phyloP scores from a whole-genome alignment of 768 basidiomycete genomes.

The Xerocomellus intermedius region DNA sequence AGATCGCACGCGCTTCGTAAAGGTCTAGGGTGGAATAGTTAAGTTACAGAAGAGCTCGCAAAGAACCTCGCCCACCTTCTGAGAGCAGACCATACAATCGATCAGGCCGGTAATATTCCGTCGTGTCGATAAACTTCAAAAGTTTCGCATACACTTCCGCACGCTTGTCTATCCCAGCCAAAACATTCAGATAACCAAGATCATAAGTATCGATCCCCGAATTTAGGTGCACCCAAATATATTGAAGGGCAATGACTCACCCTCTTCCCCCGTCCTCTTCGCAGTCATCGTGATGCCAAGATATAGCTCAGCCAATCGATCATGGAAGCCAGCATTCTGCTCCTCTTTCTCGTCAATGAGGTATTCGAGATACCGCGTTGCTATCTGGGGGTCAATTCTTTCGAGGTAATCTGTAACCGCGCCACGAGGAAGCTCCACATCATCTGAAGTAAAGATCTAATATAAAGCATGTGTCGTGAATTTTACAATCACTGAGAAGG shows the following conservation, averaged over 20 bases:
- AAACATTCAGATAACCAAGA: not conserved
- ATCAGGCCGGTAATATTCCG: constrained; percentile 70
- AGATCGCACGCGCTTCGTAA: constrained; percentile 87
- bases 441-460: constrained; percentile 95
- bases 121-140: constrained; percentile 70
- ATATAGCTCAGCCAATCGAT: constrained; percentile 87
- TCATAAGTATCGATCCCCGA: not conserved
- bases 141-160: constrained; percentile 64
- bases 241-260: constrained; percentile 37
- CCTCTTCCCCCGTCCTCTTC: constrained; percentile 56
- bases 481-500: not conserved
- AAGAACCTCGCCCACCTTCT: constrained; percentile 55
- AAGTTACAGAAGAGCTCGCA: not conserved
- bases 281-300: constrained; percentile 61
- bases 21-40: constrained; percentile 52
- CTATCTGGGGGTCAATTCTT: constrained; percentile 62
- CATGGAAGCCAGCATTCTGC: constrained; percentile 67
- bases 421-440: constrained; percentile 81
- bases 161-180: constrained; percentile 39
- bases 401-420: constrained; percentile 80
- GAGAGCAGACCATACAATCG: constrained; percentile 80
- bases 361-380: constrained; percentile 80
- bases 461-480: not conserved
- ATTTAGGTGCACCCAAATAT: not conserved
- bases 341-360: constrained; percentile 76